Evolutionary conservation across 331 rosid genomes (phyloP), one percentile per base, ranked within the genome.

Genomic region (Pyrus hybrid): DNA sequence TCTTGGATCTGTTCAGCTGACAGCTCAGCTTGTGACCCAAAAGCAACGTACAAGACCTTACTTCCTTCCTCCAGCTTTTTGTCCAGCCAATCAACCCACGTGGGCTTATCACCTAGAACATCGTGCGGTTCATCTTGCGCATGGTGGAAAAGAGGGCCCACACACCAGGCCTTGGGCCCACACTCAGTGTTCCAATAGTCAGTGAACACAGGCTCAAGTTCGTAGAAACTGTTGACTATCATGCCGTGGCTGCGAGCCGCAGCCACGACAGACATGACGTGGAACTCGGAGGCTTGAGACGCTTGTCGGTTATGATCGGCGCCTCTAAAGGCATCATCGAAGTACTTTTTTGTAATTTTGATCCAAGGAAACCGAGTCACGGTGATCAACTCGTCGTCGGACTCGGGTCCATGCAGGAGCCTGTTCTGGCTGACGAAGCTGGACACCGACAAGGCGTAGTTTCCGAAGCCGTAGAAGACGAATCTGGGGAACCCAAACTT

Each of bases 21-120:
- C 26, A 89, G 67, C 61, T 85, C 85, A 6, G 77, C 79, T 22
- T 89, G 93, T 2, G 91, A 74, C 16, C 96, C 93, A 16, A 91
- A 91, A 2, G 93, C 96, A 9, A 85, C 83, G 21, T 88, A 88
- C 14, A 91, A 11, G 30, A 91, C 90, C 0, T 61, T 20, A 1
- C 71, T 8, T 30, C 74, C 80, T 25, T 84, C 63, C 12, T 68
- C 70, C 4, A 49, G 35, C 82, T 75, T 90, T 6, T 72, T 25
- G 58, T 88, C 90, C 3, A 90, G 80, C 96, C 96, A 90, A 68
- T 28, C 47, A n/a, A 80, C 6, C 89, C 89, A 85, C 0, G 28
- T 26, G 28, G 28, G 28, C 28, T 26, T 32, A 30, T 30, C 32
- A 30, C 4, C 32, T 1, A 9, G 28, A 35, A 35, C n/a, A 6